A percentile compares a stretch with the other conserved stretches of the same genome.
phyloP scores from a whole-genome alignment of 1,284 basidiomycete genomes.

The Cutaneotrichosporon sp. region DNA sequence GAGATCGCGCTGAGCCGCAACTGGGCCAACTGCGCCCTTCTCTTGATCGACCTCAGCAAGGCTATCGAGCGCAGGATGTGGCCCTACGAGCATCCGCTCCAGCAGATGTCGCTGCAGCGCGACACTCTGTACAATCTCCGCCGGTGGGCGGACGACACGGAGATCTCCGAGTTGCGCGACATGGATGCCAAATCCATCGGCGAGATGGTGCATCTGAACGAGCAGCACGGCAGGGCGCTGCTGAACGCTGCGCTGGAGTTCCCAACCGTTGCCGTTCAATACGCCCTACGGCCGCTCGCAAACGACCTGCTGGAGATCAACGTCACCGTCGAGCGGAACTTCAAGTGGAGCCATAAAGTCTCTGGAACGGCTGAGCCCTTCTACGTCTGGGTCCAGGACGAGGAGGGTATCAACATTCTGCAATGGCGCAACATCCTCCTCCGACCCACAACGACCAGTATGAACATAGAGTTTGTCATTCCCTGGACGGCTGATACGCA shows the following conservation, averaged over 20 bases:
- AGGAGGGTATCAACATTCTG: constrained; percentile 71
- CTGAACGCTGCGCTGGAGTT: constrained; percentile 78
- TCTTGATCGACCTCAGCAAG: constrained; percentile 89
- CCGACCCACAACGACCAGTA: constrained; percentile 58
- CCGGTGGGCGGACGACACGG: constrained; percentile 77
- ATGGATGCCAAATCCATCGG: constrained; percentile 74
- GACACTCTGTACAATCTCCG: constrained; percentile 77
- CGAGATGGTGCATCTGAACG: constrained; percentile 79
- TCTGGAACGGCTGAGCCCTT: constrained; percentile 82
- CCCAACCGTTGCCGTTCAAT: constrained; percentile 66
- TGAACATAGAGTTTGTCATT: constrained; percentile 76
- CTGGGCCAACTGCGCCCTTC: constrained; percentile 76
- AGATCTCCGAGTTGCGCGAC: constrained; percentile 69
- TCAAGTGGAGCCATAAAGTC: constrained; percentile 76
- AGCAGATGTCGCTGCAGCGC: constrained; percentile 69
- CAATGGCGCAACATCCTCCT: constrained; percentile 71
- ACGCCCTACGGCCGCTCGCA: constrained; percentile 72
- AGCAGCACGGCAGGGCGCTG: constrained; percentile 73
- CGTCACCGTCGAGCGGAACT: constrained; percentile 62
- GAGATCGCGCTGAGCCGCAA: constrained; percentile 90
- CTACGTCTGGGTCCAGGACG: constrained; percentile 94
- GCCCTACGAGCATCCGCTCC: constrained; percentile 92
- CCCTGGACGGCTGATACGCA: constrained; percentile 62
- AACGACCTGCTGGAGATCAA: constrained; percentile 76
- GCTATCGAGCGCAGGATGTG: constrained; percentile 87